Evolutionary conservation across 306 rosid species (phyloP), one percentile per base, ranked within the genome.

Genomic region (Prunus armeniaca): DNA sequence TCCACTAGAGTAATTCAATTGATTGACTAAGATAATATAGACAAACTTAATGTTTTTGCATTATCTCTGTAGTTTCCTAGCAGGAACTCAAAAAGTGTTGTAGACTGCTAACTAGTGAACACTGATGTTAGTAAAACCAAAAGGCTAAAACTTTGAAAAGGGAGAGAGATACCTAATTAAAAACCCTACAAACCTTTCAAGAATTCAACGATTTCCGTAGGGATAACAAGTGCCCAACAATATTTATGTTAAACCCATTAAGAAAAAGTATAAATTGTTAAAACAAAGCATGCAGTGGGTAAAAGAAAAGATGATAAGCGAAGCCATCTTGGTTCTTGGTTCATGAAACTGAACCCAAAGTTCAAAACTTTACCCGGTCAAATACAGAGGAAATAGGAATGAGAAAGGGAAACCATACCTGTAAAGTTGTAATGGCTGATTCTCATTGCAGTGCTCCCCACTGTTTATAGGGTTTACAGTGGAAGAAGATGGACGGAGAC

Each of bases 381-480:
- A 70, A n/a, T 9, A 17, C 46, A 63, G 13, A 18, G 69, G 24
- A 34, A 4, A 64, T 13, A 17, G 24, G 64, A 51, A 20, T 20
- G 27, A 51, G 45, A 50, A 38, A 47, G 19, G 55, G 12, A 72
- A 65, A 12, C 20, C 66, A 38, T 56, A 82, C 83, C 71, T 55
- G 71, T 14, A 49, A 66, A 45, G 18, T 60, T 62, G 78, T 13
- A 66, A 76, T 50, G 34, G 67, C 49, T 32, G 83, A 75, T 47
- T 56, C 41, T 58, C 38, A 67, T 55, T 70, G 80, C 55, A 52
- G 34, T 61, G 69, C 73, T 63, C 67, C 20, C 58, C 77, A 10
- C 28, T 34, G 54, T 27, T 61, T 32, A 4, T 75, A 75, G 78
- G 72, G 78, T 74, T 63, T 46, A 57, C 78, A 22, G 54, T 63